Evolutionary conservation across 192 early-diverging fungal genomes (phyloP), one percentile per base, ranked within the genome.

Genomic region (Backusella luteola): DNA sequence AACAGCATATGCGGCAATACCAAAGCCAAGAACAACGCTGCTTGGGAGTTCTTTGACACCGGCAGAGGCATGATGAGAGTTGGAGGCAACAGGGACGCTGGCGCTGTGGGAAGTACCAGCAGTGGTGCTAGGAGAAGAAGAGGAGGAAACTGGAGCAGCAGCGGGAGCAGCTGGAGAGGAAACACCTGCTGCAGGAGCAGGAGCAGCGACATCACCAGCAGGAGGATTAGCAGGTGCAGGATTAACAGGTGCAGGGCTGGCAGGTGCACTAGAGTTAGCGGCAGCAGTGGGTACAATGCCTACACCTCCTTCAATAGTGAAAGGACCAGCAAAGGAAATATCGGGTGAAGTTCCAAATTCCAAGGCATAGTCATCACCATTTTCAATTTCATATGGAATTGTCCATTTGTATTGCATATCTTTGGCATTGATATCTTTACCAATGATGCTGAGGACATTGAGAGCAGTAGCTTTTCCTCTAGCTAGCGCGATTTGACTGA

Each of bases 301-400:
- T 34, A 46, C 70, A 59, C 70, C 80, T 34, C 72, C 78, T 66
- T 77, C 66, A 66, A 81, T 74, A 34, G 63, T 69, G 67, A 81
- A 81, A 34, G 76, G 75, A 66, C 80, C 80, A 66, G 80, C 70
- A 73, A 74, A 81, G 15, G 75, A 71, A 15, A 81, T 32, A 34
- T 81, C 75, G 19, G 80, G 80, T 14, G 80, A 77, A 15, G 52
- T 73, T 46, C 80, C 80, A 21, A 81, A 74, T 71, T 77, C 73
- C 21, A 81, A 74, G 21, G 80, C 80, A 35, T 81, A 79, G 9
- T 79, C 78, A 66, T 67, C 68, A 2, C 73, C 78, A 46, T 75
- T 73, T 2, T 73, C 73, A 26, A 79, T 69, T 63, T 79, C 78
- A 14, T 39, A 41, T 38, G 78, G 78, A 15, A 79, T 79, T 46